Conservation (phyloP, 2,329 filamentous ascomycete genomes). For the Pseudogymnoascus sp. region DNA sequence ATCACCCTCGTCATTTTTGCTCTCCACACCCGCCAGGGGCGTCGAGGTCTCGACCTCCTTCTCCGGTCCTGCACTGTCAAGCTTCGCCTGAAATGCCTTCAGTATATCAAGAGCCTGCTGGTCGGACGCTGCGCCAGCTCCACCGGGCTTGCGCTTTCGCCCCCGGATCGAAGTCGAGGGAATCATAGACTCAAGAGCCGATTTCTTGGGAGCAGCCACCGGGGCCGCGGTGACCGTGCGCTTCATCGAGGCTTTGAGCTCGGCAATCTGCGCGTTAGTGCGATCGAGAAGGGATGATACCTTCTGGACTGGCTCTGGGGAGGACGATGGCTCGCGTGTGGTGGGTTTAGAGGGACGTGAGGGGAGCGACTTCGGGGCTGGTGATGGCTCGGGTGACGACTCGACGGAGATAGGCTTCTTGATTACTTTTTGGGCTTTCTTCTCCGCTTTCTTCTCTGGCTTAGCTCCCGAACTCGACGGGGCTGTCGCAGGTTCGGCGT, state of each 20-base stretch:
- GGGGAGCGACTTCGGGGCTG: slow-evolving; percentile 25
- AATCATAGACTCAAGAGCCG: slow-evolving; percentile 65
- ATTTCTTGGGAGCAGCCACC: slow-evolving; percentile 54
- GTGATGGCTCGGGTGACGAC: slow-evolving; percentile 33
- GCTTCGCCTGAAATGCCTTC: slow-evolving; percentile 69
- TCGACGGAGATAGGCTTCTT: slow-evolving; percentile 30
- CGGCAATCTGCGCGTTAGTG: slow-evolving; percentile 74
- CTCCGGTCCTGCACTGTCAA: slow-evolving; percentile 49
- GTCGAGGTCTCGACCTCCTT: slow-evolving; percentile 29
- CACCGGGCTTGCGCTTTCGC: slow-evolving; percentile 60
- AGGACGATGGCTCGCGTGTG: slow-evolving; percentile 28
- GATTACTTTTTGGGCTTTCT: slow-evolving; percentile 25
- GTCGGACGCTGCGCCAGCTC: slow-evolving; percentile 43
- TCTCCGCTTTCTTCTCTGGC: slow-evolving; percentile 27
- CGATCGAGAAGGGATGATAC: slow-evolving; percentile 48
- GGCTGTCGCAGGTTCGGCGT: slow-evolving; percentile 36
- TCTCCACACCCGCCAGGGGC: slow-evolving; percentile 21
- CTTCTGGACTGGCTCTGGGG: slow-evolving; percentile 30
- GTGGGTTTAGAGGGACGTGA: slow-evolving; percentile 29
- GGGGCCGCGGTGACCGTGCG: slow-evolving; percentile 48
- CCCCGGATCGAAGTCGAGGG: slow-evolving; percentile 63
- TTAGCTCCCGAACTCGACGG: slow-evolving; percentile 25
- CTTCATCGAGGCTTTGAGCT: slow-evolving; percentile 75
- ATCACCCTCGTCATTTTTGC: slow-evolving; percentile 27
- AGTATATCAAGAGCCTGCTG: slow-evolving; percentile 65